Percentiles rank a stretch among this genome's conserved stretches.
phyloP scores from a whole-genome alignment of 148 eudicot genomes.

The Amaranthus palmeri region DNA sequence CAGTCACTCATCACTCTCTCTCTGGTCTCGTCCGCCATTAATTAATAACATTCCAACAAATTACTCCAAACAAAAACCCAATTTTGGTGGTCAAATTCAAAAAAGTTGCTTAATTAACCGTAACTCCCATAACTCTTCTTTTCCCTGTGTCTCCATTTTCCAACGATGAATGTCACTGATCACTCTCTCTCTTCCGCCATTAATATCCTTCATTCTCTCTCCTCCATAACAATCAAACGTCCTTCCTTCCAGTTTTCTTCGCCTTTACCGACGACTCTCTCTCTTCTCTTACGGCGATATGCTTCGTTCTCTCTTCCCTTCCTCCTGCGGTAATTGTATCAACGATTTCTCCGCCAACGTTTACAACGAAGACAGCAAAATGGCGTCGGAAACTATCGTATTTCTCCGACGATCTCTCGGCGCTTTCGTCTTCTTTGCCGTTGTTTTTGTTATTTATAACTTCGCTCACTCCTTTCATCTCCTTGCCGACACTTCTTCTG shows the following conservation, averaged over 20 bases:
- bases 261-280: neutral
- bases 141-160: neutral
- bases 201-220: slow-evolving; percentile 6
- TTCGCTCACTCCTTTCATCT: slow-evolving; percentile 26
- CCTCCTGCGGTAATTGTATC: neutral
- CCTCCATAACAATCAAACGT: neutral
- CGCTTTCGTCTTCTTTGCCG: slow-evolving; percentile 20
- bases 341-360: neutral
- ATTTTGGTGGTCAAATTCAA: no score
- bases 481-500: slow-evolving; percentile 1
- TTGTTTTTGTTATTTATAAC: slow-evolving; percentile 25
- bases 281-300: slow-evolving; percentile 10
- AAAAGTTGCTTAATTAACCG: neutral
- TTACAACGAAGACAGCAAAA: neutral
- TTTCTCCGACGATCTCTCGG: slow-evolving; percentile 27
- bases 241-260: neutral
- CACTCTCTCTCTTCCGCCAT: neutral
- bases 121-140: neutral
- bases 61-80: neutral
- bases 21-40: no score
- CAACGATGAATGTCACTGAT: neutral
- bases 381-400: slow-evolving; percentile 14
- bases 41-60: no score
- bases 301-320: slow-evolving; percentile 20
- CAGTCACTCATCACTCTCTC: no score